Conservation (phyloP, 768 basidiomycete species). For the Kwoniella dejecticola region DNA sequence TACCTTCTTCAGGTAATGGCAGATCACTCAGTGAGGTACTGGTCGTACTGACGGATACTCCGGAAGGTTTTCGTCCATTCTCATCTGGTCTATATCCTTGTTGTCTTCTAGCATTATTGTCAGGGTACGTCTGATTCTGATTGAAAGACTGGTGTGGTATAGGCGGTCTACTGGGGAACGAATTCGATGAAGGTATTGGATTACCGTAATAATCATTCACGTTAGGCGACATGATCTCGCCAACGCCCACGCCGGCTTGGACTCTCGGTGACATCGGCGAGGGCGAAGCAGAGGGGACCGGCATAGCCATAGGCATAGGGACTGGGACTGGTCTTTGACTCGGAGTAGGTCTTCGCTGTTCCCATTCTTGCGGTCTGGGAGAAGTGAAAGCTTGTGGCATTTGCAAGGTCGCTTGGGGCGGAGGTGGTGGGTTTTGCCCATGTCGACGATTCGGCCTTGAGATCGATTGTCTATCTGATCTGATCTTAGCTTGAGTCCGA, state of each 20-base stretch:
- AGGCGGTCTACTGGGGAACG: constrained; percentile 17
- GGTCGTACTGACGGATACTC: constrained; percentile 7
- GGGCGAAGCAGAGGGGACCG: not conserved
- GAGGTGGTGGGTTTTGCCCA: not conserved
- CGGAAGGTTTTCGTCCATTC: constrained; percentile 1
- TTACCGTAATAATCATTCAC: not conserved
- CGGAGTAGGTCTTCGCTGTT: not conserved
- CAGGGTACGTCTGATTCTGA: constrained; percentile 16
- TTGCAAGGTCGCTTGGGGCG: not conserved
- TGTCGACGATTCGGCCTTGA: constrained; percentile 12
- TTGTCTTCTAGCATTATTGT: constrained; percentile 8
- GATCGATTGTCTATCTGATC: constrained; percentile 41
- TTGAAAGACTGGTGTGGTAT: constrained; percentile 22
- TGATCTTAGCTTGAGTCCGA: constrained; percentile 66
- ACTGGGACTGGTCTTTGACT: not conserved
- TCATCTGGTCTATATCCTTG: not conserved
- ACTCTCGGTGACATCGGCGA: constrained; percentile 13
- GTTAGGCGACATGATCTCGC: constrained; percentile 34
- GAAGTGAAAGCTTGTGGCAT: constrained; percentile 4
- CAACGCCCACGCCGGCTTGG: constrained; percentile 27
- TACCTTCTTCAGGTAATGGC: constrained; percentile 19
- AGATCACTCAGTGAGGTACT: constrained; percentile 13
- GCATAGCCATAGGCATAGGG: constrained; percentile 8
- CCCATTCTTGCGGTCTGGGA: constrained; percentile 1
- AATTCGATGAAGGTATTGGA: constrained; percentile 7